Evolutionary conservation across 1,284 basidiomycete species (phyloP).

Genomic region (Trichosporon sp.): DNA sequence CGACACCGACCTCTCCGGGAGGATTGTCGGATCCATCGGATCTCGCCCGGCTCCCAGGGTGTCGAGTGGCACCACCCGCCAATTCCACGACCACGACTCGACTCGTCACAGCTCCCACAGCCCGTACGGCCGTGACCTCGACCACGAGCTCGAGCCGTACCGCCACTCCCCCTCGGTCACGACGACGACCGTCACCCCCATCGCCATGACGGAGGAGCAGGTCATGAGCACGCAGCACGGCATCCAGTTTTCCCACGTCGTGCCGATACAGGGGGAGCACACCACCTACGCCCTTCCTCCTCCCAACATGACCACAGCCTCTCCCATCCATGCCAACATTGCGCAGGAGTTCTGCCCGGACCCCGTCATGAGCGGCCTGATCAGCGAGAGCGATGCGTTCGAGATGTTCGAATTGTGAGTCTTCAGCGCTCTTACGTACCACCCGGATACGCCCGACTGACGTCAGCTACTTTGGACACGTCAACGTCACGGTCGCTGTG

Average conservation of each 20-base stretch:
- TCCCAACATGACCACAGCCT: neutral
- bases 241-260: constrained; percentile 30
- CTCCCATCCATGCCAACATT: neutral
- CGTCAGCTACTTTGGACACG: constrained; percentile 33
- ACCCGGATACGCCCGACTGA: neutral
- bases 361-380: constrained; percentile 37
- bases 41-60: neutral
- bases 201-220: neutral
- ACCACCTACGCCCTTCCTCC: constrained; percentile 16
- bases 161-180: neutral
- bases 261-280: constrained; percentile 27
- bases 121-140: neutral
- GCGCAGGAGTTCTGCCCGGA: constrained; percentile 24
- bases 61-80: neutral
- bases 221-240: constrained; percentile 4
- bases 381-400: constrained; percentile 30
- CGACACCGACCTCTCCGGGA: neutral
- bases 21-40: neutral
- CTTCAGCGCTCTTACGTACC: neutral
- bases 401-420: constrained; percentile 42
- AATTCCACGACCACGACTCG: constrained; percentile 1
- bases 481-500: constrained; percentile 37
- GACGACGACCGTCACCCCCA: neutral
- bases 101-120: neutral
- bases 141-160: constrained; percentile 1